A percentile compares a stretch with the other conserved stretches of the same genome.
Evolutionary conservation across 805 yeast species (phyloP).

Genomic region (Jamesozyma hellenica): DNA sequence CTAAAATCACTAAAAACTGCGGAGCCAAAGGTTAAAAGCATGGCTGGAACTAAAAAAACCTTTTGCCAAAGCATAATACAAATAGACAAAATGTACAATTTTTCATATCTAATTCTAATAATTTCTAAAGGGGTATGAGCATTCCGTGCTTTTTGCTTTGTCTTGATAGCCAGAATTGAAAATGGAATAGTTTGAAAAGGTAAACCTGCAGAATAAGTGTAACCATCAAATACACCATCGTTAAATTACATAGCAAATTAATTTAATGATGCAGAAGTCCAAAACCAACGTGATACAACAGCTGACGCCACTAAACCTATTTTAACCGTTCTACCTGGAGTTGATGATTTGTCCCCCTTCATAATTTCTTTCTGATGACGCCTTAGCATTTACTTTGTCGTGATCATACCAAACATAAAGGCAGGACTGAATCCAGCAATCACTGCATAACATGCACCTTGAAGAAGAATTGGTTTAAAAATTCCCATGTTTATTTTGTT

Average conservation of each 20-base stretch:
- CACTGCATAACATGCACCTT: slow-evolving; percentile 81
- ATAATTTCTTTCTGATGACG: slow-evolving; percentile 78
- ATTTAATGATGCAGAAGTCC: slow-evolving; percentile 73
- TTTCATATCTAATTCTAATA: slow-evolving; percentile 65
- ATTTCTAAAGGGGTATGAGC: slow-evolving; percentile 90
- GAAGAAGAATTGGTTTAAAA: slow-evolving; percentile 38
- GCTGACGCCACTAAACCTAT: slow-evolving; percentile 81
- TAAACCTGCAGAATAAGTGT: slow-evolving; percentile 86
- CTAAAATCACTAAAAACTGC: slow-evolving; percentile 73
- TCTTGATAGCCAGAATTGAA: slow-evolving; percentile 79
- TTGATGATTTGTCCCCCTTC: slow-evolving; percentile 88
- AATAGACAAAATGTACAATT: slow-evolving; percentile 56
- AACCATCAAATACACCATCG: slow-evolving; percentile 73
- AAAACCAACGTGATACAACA: slow-evolving; percentile 90
- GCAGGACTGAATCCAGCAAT: slow-evolving; percentile 81
- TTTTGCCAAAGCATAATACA: slow-evolving; percentile 78
- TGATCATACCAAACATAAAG: slow-evolving; percentile 70
- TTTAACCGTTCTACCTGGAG: slow-evolving; percentile 84
- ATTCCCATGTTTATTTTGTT: slow-evolving; percentile 10
- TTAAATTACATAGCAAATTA: slow-evolving; percentile 71
- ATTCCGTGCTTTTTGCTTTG: slow-evolving; percentile 80
- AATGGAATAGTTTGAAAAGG: slow-evolving; percentile 79
- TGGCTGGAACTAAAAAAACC: slow-evolving; percentile 85
- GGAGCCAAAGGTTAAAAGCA: slow-evolving; percentile 85
- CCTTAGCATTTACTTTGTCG: slow-evolving; percentile 56